Evolutionary conservation across 345 rosid species (phyloP), one percentile per base, ranked within the genome.

Genomic region (Raphanus raphanistrum): DNA sequence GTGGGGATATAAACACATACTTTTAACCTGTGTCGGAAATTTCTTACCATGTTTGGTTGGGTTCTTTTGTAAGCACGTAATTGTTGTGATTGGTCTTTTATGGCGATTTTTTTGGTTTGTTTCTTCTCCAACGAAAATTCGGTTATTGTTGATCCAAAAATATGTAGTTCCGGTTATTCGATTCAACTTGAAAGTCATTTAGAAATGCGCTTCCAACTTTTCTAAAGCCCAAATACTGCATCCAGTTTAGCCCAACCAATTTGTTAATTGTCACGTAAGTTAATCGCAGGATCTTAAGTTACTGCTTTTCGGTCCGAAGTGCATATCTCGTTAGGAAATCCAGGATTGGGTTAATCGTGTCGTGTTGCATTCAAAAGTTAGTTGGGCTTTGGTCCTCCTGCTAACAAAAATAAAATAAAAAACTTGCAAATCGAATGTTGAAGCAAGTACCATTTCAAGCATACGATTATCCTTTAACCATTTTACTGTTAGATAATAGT

Each of bases 61-160:
- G 21, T 50, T 50, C 5, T 50, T n/a, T 50, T 65, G 15, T 65
- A 38, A 38, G 38, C 45, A 81, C 80, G 11, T 58, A 1, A 59
- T 11, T 58, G n/a, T 59, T 59, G 15, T 64, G 52, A 21, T 64
- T 64, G 25, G 68, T 4, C 7, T 27, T 10, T 36, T 65, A 2
- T 16, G 27, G 48, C 33, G 68, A 33, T 8, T 63, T 33, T 4
- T 33, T 5, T 21, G 21, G 45, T 1, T 28, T 35, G 7, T 13
- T n/a, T 15, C 21, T 17, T 64, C 48, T 21, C 54, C 4, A 6
- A 36, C 11, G 31, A 64, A 9, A 9, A 8, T 8, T 5, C 48
- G 2, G 74, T 36, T 38, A 38, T 17, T 17, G 60, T 8, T 54
- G 60, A 54, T 25, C 60, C 60, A 54, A 54, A 54, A 54, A 54